phyloP scores from a whole-genome alignment of 306 rosid genomes.

The Trichosanthes cucumerina region DNA sequence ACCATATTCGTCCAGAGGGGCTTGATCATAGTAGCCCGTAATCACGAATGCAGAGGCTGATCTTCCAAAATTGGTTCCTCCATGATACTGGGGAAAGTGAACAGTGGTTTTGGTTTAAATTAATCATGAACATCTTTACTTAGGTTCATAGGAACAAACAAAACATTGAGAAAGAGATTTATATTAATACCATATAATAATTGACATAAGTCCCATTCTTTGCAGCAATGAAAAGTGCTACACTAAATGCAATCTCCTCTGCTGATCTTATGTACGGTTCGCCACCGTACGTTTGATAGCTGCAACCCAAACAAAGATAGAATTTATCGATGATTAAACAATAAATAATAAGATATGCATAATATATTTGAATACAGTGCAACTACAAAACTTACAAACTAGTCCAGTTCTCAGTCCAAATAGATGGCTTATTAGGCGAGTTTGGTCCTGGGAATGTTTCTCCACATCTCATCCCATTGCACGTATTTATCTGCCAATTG shows the following conservation, averaged over 20 bases:
- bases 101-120: background rate
- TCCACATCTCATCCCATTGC: slow-evolving; percentile 73
- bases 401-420: slow-evolving; percentile 98
- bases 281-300: slow-evolving; percentile 64
- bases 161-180: background rate
- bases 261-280: slow-evolving; percentile 61
- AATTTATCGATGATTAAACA: background rate
- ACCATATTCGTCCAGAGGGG: slow-evolving; percentile 16
- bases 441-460: slow-evolving; percentile 71
- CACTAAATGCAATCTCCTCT: slow-evolving; percentile 73
- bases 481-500: slow-evolving; percentile 44
- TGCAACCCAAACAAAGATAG: slow-evolving; percentile 9
- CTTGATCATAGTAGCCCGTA: slow-evolving; percentile 18
- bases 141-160: background rate
- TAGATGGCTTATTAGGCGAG: slow-evolving; percentile 67
- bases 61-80: slow-evolving; percentile 21
- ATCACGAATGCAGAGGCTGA: slow-evolving; percentile 4
- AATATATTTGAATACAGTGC: background rate
- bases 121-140: background rate
- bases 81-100: slow-evolving; percentile 6
- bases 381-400: slow-evolving; percentile 41
- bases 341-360: background rate
- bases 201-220: slow-evolving; percentile 80
- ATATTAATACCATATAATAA: slow-evolving; percentile 47
- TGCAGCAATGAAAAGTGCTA: slow-evolving; percentile 77